Percentiles rank a stretch among this genome's conserved stretches.
These are phyloP conservation scores for Fonsecaea multimorphosa DNA, from an alignment of 2,329 filamentous ascomycete species.

Conservation along the genomic window DNA sequence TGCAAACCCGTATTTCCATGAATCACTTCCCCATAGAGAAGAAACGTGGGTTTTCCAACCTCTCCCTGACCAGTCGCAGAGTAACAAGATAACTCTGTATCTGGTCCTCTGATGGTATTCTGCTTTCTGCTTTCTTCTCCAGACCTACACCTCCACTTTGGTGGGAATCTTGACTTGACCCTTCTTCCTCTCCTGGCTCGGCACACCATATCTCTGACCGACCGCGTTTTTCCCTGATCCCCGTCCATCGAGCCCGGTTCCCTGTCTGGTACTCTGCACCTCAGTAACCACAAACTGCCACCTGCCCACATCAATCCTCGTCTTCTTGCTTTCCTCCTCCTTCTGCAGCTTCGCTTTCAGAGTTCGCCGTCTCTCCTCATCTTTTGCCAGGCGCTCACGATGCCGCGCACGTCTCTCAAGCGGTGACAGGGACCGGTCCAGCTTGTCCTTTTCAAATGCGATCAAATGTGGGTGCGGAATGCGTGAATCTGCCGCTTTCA, in stretches of 20 bases:
- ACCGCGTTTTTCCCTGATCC: slow-evolving; percentile 54
- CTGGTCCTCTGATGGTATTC: not conserved
- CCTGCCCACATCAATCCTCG: slow-evolving; percentile 52
- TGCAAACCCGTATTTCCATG: not conserved
- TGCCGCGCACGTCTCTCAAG: slow-evolving; percentile 50
- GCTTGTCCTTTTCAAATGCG: slow-evolving; percentile 54
- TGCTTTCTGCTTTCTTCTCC: not conserved
- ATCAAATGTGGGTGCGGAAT: slow-evolving; percentile 69
- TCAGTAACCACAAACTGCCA: slow-evolving; percentile 68
- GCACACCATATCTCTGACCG: slow-evolving; percentile 67
- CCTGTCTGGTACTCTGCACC: slow-evolving; percentile 59
- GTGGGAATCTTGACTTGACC: slow-evolving; percentile 69
- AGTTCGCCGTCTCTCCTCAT: slow-evolving; percentile 51
- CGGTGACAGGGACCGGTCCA: slow-evolving; percentile 46
- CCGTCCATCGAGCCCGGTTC: slow-evolving; percentile 62
- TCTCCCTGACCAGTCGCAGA: not conserved
- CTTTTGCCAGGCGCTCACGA: slow-evolving; percentile 50
- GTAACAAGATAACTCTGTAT: not conserved
- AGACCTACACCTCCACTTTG: slow-evolving; percentile 56
- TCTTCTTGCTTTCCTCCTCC: slow-evolving; percentile 45
- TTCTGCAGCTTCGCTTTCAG: slow-evolving; percentile 52
- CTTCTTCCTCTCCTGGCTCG: slow-evolving; percentile 67
- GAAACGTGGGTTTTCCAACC: not conserved
- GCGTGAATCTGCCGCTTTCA: slow-evolving; percentile 67
- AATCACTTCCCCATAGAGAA: not conserved